These are phyloP conservation scores for Poa pratensis DNA, from an alignment of 176 grass and related monocot genomes.

Conservation along the genomic window DNA sequence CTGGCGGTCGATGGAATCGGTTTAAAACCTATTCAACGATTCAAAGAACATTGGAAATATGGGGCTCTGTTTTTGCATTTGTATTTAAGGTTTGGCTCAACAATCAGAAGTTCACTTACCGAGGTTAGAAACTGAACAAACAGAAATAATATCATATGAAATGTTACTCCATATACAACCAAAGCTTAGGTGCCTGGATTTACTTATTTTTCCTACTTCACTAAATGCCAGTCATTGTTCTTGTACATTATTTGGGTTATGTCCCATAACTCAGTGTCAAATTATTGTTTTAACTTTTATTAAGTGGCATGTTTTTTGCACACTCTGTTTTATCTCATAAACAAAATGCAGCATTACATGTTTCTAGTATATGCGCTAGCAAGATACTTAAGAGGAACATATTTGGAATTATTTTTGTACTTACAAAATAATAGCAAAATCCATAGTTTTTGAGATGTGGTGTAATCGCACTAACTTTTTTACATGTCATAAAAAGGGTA, in stretches of 20 bases:
- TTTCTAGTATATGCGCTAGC: conserved; percentile 20
- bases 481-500: neutral
- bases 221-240: conserved; percentile 2
- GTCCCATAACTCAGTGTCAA: neutral
- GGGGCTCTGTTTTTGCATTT: conserved; percentile 90
- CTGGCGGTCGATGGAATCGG: conserved; percentile 91
- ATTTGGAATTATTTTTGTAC: conserved; percentile 7
- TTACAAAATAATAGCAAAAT: neutral
- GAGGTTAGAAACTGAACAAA: conserved; percentile 51
- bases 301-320: neutral
- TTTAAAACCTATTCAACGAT: conserved; percentile 99
- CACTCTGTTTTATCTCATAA: neutral
- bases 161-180: neutral
- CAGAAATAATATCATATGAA: conserved; percentile 9
- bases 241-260: neutral
- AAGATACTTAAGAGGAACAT: neutral
- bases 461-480: neutral
- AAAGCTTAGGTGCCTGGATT: neutral
- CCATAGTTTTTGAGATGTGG: conserved; percentile 11
- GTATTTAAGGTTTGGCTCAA: conserved; percentile 91
- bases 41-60: conserved; percentile 98
- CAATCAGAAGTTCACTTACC: conserved; percentile 93
- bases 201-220: conserved; percentile 21
- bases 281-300: neutral
- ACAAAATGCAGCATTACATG: neutral